Percentiles rank a stretch among this genome's conserved stretches.
Evolutionary conservation across 2,329 filamentous ascomycete genomes (phyloP).

Genomic region (Penicillium sp.): DNA sequence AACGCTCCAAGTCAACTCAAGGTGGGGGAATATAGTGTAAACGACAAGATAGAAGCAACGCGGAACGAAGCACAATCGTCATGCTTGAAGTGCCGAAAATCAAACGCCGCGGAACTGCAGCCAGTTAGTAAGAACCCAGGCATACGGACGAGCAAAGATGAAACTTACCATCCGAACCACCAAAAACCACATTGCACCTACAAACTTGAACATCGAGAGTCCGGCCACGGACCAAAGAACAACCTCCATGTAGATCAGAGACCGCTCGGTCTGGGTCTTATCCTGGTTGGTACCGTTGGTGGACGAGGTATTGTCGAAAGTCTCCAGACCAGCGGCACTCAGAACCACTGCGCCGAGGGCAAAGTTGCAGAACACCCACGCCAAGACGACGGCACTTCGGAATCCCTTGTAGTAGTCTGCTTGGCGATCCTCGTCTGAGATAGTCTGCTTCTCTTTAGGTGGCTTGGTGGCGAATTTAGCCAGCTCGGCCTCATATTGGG

Average conservation of each 20-base stretch:
- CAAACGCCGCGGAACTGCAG: slow-evolving; percentile 55
- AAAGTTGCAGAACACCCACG: slow-evolving; percentile 97
- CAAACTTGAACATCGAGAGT: slow-evolving; percentile 80
- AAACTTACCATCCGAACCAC: slow-evolving; percentile 78
- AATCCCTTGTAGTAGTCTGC: slow-evolving; percentile 99
- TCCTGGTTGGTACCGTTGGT: slow-evolving; percentile 35
- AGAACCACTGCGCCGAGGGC: slow-evolving; percentile 83
- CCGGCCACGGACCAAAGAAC: slow-evolving; percentile 88
- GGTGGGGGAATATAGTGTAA: slow-evolving; percentile 22
- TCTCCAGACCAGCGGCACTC: slow-evolving; percentile 78
- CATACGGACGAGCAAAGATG: neutral
- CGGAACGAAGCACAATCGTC: slow-evolving; percentile 17
- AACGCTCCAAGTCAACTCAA: slow-evolving; percentile 14
- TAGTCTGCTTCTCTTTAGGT: slow-evolving; percentile 61
- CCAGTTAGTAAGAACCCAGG: slow-evolving; percentile 25
- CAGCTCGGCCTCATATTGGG: slow-evolving; percentile 88
- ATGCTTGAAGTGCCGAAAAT: slow-evolving; percentile 19
- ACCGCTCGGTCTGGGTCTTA: slow-evolving; percentile 56
- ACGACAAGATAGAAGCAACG: slow-evolving; percentile 16
- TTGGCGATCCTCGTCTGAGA: slow-evolving; percentile 71
- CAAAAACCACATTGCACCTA: slow-evolving; percentile 90
- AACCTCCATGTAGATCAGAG: slow-evolving; percentile 81
- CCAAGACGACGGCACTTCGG: slow-evolving; percentile 83
- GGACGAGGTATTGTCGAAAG: slow-evolving; percentile 48
- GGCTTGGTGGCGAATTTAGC: slow-evolving; percentile 72